Conservation (phyloP, 768 basidiomycete species). For the Pleurotus djamor region DNA sequence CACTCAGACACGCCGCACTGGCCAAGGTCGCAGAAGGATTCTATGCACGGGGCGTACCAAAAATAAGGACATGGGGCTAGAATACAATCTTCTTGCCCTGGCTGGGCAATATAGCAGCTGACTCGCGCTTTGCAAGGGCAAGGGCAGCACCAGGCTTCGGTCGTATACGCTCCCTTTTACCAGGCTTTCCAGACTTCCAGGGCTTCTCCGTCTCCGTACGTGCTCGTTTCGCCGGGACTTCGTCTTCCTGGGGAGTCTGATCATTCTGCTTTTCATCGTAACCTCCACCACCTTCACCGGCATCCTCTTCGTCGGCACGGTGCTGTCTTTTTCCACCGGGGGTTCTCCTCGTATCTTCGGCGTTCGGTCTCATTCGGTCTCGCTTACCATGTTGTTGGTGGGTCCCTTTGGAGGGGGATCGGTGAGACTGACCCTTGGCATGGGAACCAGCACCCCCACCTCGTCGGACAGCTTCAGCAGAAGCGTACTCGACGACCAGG, state of each 20-base stretch:
- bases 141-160: constrained; percentile 79
- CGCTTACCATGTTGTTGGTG: background rate
- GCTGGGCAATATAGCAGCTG: constrained; percentile 66
- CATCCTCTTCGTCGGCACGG: constrained; percentile 1
- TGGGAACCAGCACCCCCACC: constrained; percentile 38
- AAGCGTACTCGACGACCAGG: constrained; percentile 88
- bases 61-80: constrained; percentile 23
- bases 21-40: no score
- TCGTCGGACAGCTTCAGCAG: constrained; percentile 82
- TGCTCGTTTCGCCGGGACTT: background rate
- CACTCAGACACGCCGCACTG: no score
- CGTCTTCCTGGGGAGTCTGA: background rate
- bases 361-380: background rate
- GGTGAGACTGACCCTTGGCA: background rate
- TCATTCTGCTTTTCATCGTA: no score
- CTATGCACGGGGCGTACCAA: background rate
- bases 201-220: constrained; percentile 7
- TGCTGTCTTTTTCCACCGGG: constrained; percentile 6
- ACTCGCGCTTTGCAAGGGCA: constrained; percentile 74
- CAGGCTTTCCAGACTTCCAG: constrained; percentile 7
- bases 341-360: background rate
- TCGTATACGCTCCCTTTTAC: constrained; percentile 42
- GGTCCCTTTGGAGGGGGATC: background rate
- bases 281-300: no score
- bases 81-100: constrained; percentile 76